These are phyloP conservation scores for Crithidia expoeki DNA, from an alignment of 208 protist species.

Conservation along the genomic window DNA sequence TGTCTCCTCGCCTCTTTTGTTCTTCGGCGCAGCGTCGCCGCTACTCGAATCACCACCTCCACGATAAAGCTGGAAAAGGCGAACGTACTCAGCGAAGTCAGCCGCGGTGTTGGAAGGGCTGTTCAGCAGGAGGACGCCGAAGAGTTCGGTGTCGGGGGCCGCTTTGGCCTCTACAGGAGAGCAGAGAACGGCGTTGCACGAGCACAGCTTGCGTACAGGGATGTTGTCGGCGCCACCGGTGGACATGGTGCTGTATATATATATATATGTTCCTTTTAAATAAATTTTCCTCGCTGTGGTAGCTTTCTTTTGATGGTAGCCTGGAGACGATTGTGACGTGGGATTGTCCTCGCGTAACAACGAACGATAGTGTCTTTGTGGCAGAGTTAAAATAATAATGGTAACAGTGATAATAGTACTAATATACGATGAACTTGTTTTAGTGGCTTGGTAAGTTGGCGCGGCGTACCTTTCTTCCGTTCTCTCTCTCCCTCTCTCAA, in stretches of 20 bases:
- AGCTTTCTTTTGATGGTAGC: too few species aligned
- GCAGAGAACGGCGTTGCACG: conserved; percentile 28
- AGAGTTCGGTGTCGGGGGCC: conserved; percentile 36
- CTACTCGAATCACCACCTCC: background rate
- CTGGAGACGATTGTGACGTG: too few species aligned
- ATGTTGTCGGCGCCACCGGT: background rate
- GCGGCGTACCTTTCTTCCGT: too few species aligned
- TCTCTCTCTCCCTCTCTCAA: too few species aligned
- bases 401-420: too few species aligned
- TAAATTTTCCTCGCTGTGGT: too few species aligned
- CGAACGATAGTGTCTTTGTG: too few species aligned
- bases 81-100: conserved; percentile 65
- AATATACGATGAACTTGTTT: too few species aligned
- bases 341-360: too few species aligned
- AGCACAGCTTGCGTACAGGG: conserved; percentile 41
- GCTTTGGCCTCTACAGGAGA: conserved; percentile 7
- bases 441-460: too few species aligned
- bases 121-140: conserved; percentile 71
- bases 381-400: too few species aligned
- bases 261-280: conserved; percentile 3
- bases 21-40: background rate
- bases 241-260: background rate
- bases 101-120: conserved; percentile 51
- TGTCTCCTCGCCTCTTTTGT: background rate
- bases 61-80: conserved; percentile 39